Evolutionary conservation across 192 early-diverging fungal species (phyloP).

Genomic region (Entrophospora sp.): DNA sequence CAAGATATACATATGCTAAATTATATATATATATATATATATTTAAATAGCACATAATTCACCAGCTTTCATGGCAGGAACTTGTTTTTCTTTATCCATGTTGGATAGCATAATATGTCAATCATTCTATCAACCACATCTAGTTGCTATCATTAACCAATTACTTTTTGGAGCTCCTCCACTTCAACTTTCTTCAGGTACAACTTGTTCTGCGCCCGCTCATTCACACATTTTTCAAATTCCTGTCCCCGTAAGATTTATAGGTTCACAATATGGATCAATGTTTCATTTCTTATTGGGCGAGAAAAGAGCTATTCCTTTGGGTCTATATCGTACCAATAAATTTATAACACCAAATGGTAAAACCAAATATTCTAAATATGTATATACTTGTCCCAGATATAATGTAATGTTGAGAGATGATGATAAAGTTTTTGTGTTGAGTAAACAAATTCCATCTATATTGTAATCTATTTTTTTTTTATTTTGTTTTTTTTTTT

Average conservation of each 20-base stretch:
- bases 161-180: constrained; percentile 17
- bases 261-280: constrained; percentile 9
- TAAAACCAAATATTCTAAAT: constrained; percentile 2
- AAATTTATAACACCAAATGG: background rate
- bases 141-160: constrained; percentile 15
- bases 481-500: too few relatives aligned
- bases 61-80: constrained; percentile 20
- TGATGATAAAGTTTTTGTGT: constrained; percentile 13
- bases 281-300: background rate
- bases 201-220: constrained; percentile 5
- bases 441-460: constrained; percentile 17
- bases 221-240: constrained; percentile 17
- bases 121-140: constrained; percentile 22
- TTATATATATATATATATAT: background rate
- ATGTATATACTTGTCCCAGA: constrained; percentile 18
- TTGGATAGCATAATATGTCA: constrained; percentile 21
- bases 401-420: constrained; percentile 1
- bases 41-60: constrained; percentile 15
- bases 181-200: constrained; percentile 10
- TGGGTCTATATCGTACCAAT: constrained; percentile 12
- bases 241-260: background rate
- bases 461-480: too few relatives aligned
- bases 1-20: background rate
- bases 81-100: constrained; percentile 19
- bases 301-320: constrained; percentile 11